Evolutionary conservation across 768 basidiomycete species (phyloP).

Genomic region (Mycena leptocephala): DNA sequence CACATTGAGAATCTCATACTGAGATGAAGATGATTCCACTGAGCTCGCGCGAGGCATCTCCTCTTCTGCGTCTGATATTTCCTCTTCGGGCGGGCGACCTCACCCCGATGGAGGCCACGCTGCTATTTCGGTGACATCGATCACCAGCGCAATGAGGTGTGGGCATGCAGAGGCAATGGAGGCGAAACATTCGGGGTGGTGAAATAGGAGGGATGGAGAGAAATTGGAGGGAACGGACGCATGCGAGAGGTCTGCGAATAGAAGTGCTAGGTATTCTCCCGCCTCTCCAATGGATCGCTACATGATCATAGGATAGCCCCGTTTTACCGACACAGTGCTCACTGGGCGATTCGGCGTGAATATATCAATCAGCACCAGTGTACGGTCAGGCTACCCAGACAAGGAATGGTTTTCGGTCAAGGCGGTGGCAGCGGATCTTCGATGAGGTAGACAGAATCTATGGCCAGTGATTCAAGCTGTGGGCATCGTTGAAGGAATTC

Average conservation of each 20-base stretch:
- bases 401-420: too few relatives aligned
- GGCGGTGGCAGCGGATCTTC: not conserved
- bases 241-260: not conserved
- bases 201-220: too few relatives aligned
- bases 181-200: too few relatives aligned
- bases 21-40: too few relatives aligned
- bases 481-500: not conserved
- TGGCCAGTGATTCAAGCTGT: not conserved
- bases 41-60: too few relatives aligned
- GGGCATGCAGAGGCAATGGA: too few relatives aligned
- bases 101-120: not conserved
- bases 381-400: too few relatives aligned
- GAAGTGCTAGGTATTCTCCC: not conserved
- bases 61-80: too few relatives aligned
- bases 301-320: not conserved
- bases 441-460: not conserved
- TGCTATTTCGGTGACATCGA: not conserved
- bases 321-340: not conserved
- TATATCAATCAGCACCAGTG: too few relatives aligned
- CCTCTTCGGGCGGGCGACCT: not conserved
- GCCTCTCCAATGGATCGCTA: not conserved
- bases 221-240: too few relatives aligned
- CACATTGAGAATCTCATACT: too few relatives aligned
- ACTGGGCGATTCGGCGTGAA: too few relatives aligned
- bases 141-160: not conserved